Conservation (phyloP, 1,284 basidiomycete species). For the Irpex sp. region DNA sequence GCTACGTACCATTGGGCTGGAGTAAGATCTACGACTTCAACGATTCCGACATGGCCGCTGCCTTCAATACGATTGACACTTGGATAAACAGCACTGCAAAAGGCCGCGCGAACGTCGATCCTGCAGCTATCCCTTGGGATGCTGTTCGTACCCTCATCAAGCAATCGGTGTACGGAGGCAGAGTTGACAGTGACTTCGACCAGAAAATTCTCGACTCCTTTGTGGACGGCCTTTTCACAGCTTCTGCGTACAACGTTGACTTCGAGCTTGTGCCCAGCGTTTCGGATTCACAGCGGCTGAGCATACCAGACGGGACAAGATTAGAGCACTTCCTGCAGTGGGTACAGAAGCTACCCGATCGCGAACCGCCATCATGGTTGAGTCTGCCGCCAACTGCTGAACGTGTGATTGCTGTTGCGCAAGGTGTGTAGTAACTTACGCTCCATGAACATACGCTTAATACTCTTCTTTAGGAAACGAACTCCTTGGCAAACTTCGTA, state of each 20-base stretch:
- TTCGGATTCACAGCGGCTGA: slow-evolving; percentile 52
- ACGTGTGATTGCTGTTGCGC: slow-evolving; percentile 82
- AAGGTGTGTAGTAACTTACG: slow-evolving; percentile 53
- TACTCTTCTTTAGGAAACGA: slow-evolving; percentile 57
- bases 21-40: slow-evolving; percentile 97
- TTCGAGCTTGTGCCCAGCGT: slow-evolving; percentile 79
- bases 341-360: slow-evolving; percentile 82
- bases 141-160: slow-evolving; percentile 88
- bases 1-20: slow-evolving; percentile 94
- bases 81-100: slow-evolving; percentile 82
- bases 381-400: slow-evolving; percentile 88
- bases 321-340: slow-evolving; percentile 85
- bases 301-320: slow-evolving; percentile 86
- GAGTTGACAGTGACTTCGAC: slow-evolving; percentile 92
- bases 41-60: slow-evolving; percentile 94
- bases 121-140: slow-evolving; percentile 87
- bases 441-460: not conserved
- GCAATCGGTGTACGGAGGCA: slow-evolving; percentile 91
- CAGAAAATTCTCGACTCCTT: slow-evolving; percentile 88
- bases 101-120: slow-evolving; percentile 87
- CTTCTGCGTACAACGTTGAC: slow-evolving; percentile 84
- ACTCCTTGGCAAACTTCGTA: slow-evolving; percentile 79
- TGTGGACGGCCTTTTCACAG: slow-evolving; percentile 84
- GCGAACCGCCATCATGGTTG: slow-evolving; percentile 90
- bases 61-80: slow-evolving; percentile 84